Evolutionary conservation across 2,329 filamentous ascomycete species (phyloP).

Genomic region (Madurella fahalii): DNA sequence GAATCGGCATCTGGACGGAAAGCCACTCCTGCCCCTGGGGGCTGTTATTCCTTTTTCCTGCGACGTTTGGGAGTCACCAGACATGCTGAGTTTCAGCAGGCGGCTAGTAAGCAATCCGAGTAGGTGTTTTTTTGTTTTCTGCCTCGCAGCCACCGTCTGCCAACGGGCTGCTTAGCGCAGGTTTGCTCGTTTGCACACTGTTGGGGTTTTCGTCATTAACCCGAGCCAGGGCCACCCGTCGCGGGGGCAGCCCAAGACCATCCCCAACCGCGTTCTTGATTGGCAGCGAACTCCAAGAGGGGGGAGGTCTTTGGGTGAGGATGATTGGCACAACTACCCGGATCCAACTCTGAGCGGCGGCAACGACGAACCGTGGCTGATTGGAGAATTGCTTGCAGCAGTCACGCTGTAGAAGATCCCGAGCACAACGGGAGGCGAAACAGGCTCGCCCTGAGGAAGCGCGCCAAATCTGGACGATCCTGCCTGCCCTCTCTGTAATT

Average conservation of each 20-base stretch:
- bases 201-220: constrained; percentile 11
- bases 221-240: not conserved
- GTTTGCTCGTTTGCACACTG: not conserved
- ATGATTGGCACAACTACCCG: constrained; percentile 12
- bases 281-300: not conserved
- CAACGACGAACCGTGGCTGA: constrained; percentile 12
- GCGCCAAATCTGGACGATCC: not conserved
- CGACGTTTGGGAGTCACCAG: not conserved
- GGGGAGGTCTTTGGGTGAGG: not conserved
- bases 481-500: constrained; percentile 1
- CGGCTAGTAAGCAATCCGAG: not conserved
- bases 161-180: not conserved
- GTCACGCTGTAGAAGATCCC: constrained; percentile 1
- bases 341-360: constrained; percentile 12
- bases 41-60: not conserved
- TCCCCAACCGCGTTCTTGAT: not conserved
- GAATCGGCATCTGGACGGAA: no score
- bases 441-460: not conserved
- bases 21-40: no score
- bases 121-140: constrained; percentile 2
- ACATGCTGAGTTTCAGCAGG: not conserved
- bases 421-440: constrained; percentile 5
- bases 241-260: not conserved
- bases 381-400: constrained; percentile 18
- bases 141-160: constrained; percentile 3